These are phyloP conservation scores for Gomphus bonarii DNA, from an alignment of 1,284 basidiomycete genomes.

Conservation along the genomic window DNA sequence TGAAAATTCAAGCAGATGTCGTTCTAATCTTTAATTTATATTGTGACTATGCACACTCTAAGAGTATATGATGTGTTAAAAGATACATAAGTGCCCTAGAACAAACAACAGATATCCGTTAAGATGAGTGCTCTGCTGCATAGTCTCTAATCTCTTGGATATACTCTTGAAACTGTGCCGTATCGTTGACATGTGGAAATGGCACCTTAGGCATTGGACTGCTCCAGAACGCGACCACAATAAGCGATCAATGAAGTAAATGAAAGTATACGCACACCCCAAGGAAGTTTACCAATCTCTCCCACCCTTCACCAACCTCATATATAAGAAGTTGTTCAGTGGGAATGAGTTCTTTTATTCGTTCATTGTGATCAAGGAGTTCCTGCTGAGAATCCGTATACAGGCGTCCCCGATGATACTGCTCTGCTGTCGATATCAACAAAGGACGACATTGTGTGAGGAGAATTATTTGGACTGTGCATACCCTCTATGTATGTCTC, in stretches of 20 bases:
- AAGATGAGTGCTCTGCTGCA: too few relatives aligned
- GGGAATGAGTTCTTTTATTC: neutral
- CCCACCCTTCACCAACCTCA: slow-evolving; percentile 3
- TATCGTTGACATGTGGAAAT: neutral
- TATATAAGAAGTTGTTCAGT: neutral
- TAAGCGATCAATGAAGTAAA: neutral
- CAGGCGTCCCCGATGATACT: neutral
- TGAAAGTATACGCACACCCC: neutral
- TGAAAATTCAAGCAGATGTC: too few relatives aligned
- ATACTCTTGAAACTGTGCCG: neutral
- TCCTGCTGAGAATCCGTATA: neutral
- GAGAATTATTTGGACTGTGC: neutral
- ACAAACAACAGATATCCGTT: too few relatives aligned
- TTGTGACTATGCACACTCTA: too few relatives aligned
- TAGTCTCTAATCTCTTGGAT: too few relatives aligned
- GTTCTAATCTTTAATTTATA: too few relatives aligned
- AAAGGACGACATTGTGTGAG: too few relatives aligned
- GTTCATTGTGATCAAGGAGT: neutral
- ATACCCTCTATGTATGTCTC: neutral
- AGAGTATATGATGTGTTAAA: too few relatives aligned
- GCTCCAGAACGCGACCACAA: neutral
- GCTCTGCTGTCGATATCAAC: neutral
- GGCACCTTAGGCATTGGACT: neutral
- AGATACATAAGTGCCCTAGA: too few relatives aligned
- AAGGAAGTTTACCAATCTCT: neutral